Evolutionary conservation across 2,329 filamentous ascomycete species (phyloP).

Genomic region (Ascochyta fabae): DNA sequence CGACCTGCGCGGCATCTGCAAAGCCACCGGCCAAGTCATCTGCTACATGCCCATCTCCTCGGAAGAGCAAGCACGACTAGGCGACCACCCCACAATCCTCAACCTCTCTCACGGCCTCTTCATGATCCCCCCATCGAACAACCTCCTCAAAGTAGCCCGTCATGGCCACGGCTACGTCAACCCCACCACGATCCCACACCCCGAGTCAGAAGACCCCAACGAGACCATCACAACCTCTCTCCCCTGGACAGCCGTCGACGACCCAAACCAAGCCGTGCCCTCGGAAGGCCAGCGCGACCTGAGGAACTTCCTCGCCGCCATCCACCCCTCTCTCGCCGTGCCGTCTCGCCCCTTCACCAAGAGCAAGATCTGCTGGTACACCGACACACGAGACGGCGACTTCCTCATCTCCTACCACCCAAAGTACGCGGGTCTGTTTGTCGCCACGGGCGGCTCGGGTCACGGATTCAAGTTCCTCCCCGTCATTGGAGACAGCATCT

Average conservation of each 20-base stretch:
- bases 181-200: slow-evolving; percentile 54
- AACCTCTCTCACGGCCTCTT: slow-evolving; percentile 76
- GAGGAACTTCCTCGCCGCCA: slow-evolving; percentile 38
- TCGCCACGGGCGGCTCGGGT: slow-evolving; percentile 67
- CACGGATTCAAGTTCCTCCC: slow-evolving; percentile 70
- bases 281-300: slow-evolving; percentile 41
- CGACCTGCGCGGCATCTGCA: slow-evolving; percentile 76
- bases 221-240: slow-evolving; percentile 55
- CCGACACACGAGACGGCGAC: slow-evolving; percentile 62
- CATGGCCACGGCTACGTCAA: slow-evolving; percentile 60
- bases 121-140: slow-evolving; percentile 69
- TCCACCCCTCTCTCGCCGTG: slow-evolving; percentile 41
- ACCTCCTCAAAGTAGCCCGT: slow-evolving; percentile 57
- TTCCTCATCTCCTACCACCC: slow-evolving; percentile 63
- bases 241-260: slow-evolving; percentile 61
- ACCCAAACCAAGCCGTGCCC: slow-evolving; percentile 43
- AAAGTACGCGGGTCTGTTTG: slow-evolving; percentile 58
- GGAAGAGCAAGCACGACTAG: slow-evolving; percentile 71
- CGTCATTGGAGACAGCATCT: slow-evolving; percentile 62
- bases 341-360: slow-evolving; percentile 53
- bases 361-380: slow-evolving; percentile 63
- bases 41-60: slow-evolving; percentile 77
- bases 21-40: slow-evolving; percentile 82
- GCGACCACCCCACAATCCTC: slow-evolving; percentile 72
- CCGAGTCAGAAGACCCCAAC: slow-evolving; percentile 47